Conservation (phyloP, 1,139 yeast genomes). For the Saccharomyces hybrid region DNA sequence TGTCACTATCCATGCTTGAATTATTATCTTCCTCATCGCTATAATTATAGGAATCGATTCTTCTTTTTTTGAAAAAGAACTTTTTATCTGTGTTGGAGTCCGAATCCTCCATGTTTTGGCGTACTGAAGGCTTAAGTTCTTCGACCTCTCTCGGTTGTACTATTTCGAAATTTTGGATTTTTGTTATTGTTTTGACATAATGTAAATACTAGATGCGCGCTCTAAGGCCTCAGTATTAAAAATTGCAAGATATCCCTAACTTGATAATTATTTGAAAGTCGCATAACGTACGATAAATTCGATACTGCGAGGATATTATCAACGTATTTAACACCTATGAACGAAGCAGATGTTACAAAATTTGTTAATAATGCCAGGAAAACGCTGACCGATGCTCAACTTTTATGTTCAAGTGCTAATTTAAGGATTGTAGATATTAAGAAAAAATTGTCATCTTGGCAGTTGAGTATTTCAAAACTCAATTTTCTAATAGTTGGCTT, state of each 20-base stretch:
- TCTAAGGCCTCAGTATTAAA: background rate
- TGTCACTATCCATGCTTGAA: background rate
- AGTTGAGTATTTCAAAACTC: conserved; percentile 24
- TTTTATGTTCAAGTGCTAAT: conserved; percentile 34
- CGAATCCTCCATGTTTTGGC: background rate
- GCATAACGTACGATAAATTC: background rate
- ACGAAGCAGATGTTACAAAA: conserved; percentile 13
- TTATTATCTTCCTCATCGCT: conserved; percentile 11
- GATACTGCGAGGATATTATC: background rate
- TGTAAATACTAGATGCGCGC: background rate
- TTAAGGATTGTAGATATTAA: conserved; percentile 21
- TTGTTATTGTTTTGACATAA: background rate
- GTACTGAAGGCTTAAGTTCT: background rate
- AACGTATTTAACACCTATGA: conserved; percentile 5
- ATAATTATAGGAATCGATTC: conserved; percentile 8
- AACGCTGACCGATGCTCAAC: conserved; percentile 33
- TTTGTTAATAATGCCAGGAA: conserved; percentile 34
- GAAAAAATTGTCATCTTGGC: conserved; percentile 20
- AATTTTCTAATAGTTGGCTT: conserved; percentile 32
- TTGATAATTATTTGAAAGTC: background rate
- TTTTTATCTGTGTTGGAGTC: background rate
- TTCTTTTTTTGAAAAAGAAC: conserved; percentile 5
- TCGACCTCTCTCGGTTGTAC: background rate
- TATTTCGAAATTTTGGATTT: background rate
- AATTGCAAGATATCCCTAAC: background rate